Percentiles rank a stretch among this genome's conserved stretches.
phyloP scores from a whole-genome alignment of 2,329 filamentous ascomycete genomes.

The Paracamarosporium sp. region DNA sequence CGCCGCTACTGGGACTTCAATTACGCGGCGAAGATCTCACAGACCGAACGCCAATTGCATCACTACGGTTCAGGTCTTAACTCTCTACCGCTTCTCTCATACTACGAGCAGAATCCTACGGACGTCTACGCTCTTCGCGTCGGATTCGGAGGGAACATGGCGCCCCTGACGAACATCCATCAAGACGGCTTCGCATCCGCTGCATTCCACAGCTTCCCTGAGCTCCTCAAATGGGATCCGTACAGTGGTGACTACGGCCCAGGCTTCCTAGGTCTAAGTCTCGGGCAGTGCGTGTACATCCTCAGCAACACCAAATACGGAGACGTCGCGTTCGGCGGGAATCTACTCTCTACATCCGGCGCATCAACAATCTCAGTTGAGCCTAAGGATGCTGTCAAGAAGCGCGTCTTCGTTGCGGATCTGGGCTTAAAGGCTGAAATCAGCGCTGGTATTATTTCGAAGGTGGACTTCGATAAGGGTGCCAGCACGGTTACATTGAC shows the following conservation, averaged over 20 bases:
- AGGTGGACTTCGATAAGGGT: conserved; percentile 17
- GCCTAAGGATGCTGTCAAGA: conserved; percentile 56
- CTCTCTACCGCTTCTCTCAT: conserved; percentile 60
- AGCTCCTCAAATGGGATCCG: conserved; percentile 63
- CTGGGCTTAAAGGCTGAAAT: conserved; percentile 46
- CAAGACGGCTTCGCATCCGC: conserved; percentile 61
- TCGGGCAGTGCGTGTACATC: conserved; percentile 60
- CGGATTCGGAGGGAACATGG: conserved; percentile 62
- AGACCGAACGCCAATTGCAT: conserved; percentile 61
- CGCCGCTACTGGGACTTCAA: conserved; percentile 67
- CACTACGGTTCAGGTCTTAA: conserved; percentile 68
- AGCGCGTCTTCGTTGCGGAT: conserved; percentile 57
- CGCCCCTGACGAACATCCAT: conserved; percentile 63
- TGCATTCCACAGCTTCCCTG: conserved; percentile 64
- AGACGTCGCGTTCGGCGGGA: conserved; percentile 58
- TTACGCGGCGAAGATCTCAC: conserved; percentile 52
- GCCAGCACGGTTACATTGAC: conserved; percentile 17
- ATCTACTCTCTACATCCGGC: conserved; percentile 33
- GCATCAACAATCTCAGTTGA: conserved; percentile 42
- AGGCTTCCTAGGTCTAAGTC: conserved; percentile 59
- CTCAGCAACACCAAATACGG: conserved; percentile 55
- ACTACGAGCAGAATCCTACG: conserved; percentile 56
- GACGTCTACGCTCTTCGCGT: conserved; percentile 60
- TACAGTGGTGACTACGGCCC: conserved; percentile 66
- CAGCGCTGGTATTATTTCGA: conserved; percentile 25